Base-by-base conservation (phyloP, 2,329 filamentous ascomycete genomes). In the Orbilia blumenaviensis region DNA sequence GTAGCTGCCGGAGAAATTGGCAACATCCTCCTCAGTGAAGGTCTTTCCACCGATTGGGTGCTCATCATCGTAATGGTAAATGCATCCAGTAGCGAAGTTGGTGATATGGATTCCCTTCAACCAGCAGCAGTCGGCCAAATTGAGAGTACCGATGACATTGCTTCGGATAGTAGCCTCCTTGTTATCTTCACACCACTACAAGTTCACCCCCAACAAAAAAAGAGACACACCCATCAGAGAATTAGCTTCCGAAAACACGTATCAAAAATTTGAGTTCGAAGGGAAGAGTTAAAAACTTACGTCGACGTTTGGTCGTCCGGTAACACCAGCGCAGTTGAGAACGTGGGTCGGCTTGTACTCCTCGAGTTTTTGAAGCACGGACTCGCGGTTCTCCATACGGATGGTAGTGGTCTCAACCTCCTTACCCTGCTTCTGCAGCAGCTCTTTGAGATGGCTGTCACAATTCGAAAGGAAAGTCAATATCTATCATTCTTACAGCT, bases 1-100 rank as follows among this genome's bases (percentile, higher is more conserved):
- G 84, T 90, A 91, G 80, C 88, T 90, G 75, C 88, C 89, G 63
- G 81, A 84, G 82, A 91, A 91, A 83, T 91, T 91, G 81, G 89
- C 85, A 76, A 83, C 82, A 82, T 90, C 89, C 23, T 86, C 86
- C 84, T 91, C 89, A 56, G 84, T 84, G 81, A 87, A 91, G 54
- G 88, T 88, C 46, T 84, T 83, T 44, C 88, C 88, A 62, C 86
- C 87, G 79, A 89, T 86, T 44, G 88, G 87, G 81, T 90, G 88
- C 9, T 82, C 81, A 16, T 88, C 86, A 79, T 90, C 86, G 80
- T 90, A 90, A 79, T 88, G 84, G 82, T 90, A 90, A 82, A 90
- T 87, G 82, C 89, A 91, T 25, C 89, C 89, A 3, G 89, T 91
- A 72, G 89, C 89, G 80, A 90, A 89, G 73, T 90, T 87, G 77